Percentiles rank a stretch among this genome's conserved stretches.
Evolutionary conservation across 73 alveolate genomes (phyloP).

Genomic region (Paramecium pentaurelia): DNA sequence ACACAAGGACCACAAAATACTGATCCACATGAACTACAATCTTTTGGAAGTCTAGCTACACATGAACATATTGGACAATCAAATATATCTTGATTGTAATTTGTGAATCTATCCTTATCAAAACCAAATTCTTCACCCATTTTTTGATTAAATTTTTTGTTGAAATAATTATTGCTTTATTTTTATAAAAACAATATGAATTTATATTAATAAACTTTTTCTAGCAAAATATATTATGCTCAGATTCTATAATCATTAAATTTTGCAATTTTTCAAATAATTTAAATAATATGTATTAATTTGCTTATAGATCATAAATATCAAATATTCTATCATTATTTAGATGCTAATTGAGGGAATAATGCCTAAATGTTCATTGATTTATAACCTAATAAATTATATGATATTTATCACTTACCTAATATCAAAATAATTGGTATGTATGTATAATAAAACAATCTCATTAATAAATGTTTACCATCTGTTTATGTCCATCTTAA

Average conservation of each 20-base stretch:
- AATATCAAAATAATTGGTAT: neutral
- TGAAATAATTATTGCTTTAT: neutral
- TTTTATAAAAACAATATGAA: neutral
- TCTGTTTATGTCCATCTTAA: neutral
- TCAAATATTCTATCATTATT: neutral
- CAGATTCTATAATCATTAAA: neutral
- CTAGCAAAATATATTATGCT: neutral
- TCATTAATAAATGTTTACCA: neutral
- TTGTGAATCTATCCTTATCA: conserved; percentile 20
- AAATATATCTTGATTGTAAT: neutral
- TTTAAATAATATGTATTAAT: neutral
- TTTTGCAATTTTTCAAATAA: neutral
- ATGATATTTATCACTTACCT: conserved; percentile 35
- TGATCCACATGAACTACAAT: conserved; percentile 40
- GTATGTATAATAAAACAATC: neutral
- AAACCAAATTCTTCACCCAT: conserved; percentile 43
- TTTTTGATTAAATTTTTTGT: neutral
- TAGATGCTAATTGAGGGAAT: neutral
- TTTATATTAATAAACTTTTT: neutral
- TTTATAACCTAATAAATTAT: neutral
- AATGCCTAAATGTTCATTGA: conserved; percentile 14
- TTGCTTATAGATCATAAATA: neutral
- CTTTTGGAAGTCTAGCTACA: conserved; percentile 22
- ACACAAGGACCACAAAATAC: conserved; percentile 37
- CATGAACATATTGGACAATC: conserved; percentile 48